phyloP scores from a whole-genome alignment of 1,139 yeast genomes.

The Ogataea hybrid region DNA sequence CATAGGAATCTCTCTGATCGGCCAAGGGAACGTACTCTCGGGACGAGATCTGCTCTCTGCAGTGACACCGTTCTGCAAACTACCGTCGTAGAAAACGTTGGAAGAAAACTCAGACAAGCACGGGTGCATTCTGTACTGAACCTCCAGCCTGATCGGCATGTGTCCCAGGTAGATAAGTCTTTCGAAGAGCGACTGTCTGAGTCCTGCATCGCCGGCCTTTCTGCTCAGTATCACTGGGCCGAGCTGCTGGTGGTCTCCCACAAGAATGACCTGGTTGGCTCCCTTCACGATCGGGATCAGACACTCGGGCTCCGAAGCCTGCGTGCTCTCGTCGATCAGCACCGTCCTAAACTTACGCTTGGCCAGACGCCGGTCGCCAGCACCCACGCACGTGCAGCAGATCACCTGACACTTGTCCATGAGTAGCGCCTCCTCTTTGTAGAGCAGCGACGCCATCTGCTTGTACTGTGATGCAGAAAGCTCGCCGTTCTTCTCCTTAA shows the following conservation, averaged over 20 bases:
- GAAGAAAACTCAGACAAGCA: constrained; percentile 82
- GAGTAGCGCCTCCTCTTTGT: constrained; percentile 56
- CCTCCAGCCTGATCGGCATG: constrained; percentile 81
- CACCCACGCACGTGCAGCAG: constrained; percentile 92
- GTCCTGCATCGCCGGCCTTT: constrained; percentile 82
- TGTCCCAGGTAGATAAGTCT: constrained; percentile 82
- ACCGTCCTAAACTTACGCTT: constrained; percentile 66
- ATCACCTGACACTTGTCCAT: constrained; percentile 71
- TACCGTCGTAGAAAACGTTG: constrained; percentile 91
- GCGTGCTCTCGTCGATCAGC: constrained; percentile 89
- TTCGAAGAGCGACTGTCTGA: constrained; percentile 82
- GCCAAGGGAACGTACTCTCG: constrained; percentile 81
- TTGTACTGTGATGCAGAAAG: constrained; percentile 12
- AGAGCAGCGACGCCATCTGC: constrained; percentile 24
- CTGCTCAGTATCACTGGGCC: constrained; percentile 87
- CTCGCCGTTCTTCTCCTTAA: constrained; percentile 71
- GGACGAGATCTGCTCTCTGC: constrained; percentile 61
- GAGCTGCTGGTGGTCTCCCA: constrained; percentile 94
- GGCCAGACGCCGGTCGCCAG: constrained; percentile 69
- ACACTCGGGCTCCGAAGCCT: constrained; percentile 91
- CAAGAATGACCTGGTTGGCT: constrained; percentile 82
- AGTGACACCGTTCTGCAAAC: constrained; percentile 88
- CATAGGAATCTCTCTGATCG: constrained; percentile 78
- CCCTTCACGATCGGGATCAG: constrained; percentile 87
- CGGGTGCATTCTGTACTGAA: constrained; percentile 96